Base-by-base conservation (phyloP, 495 filamentous ascomycete genomes). In the Xylaria sp. region DNA sequence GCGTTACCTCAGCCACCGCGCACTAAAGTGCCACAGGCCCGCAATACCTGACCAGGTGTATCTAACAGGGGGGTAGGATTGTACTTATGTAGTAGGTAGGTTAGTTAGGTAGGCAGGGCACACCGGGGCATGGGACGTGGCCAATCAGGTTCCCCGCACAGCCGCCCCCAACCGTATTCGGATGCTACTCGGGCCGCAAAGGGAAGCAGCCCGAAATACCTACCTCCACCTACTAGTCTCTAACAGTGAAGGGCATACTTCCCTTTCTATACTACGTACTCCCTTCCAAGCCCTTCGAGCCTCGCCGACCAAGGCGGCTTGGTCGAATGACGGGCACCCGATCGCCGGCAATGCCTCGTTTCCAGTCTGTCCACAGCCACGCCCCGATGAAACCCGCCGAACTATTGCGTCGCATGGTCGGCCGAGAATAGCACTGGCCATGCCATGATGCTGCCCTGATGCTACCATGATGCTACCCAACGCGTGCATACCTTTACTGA, bases 301-400 rank as follows among this genome's bases (percentile, higher is more conserved):
- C 64, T 67, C 64, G 48, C 33, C 19, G 35, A 46, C 29, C 11
- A 35, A 43, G 63, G 8, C 26, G 21, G 19, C 63, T 2, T 15
- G 31, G 31, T 0, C 26, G 15, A 40, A n/a, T 15, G 77, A 24
- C 78, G 79, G 17, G 14, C 43, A 29, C 50, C 72, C 58, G 17
- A 79, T 67, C 50, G 76, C 76, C 26, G 72, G 71, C 11, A 72
- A 44, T 33, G 64, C 64, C 46, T 55, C 43, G 62, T 52, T 52
- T 52, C 29, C 9, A 17, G 11, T 33, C 26, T n/a, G 17, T 33
- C 64, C 64, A 67, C 64, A 67, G 64, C 64, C 64, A 67, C 64
- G 35, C 33, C 48, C 37, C 61, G 41, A 50, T 50, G 46, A 29
- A 7, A 40, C 48, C 48, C 63, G 46, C 46, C 21, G 26, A 31